Evolutionary conservation across 1,139 yeast genomes (phyloP), one percentile per base, ranked within the genome.

Genomic region (Pichia inconspicua): DNA sequence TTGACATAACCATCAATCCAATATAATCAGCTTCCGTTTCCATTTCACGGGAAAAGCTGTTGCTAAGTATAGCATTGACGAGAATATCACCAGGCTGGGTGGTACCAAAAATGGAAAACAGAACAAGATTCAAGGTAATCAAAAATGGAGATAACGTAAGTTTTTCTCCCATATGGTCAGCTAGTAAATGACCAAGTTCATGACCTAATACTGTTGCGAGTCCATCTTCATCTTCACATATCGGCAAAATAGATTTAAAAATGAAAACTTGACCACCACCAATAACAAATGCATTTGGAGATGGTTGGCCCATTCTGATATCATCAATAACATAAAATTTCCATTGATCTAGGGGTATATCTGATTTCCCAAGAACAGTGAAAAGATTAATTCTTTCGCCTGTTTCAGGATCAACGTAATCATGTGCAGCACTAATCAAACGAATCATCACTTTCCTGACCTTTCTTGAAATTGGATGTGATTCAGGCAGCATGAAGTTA

Each of bases 241-340:
- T 78, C 1, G 88, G 85, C 47, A 92, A 65, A 46, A 94, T 87
- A 19, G 87, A 80, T 44, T 84, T 74, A 60, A 87, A 87, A 19
- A 92, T 88, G 66, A 92, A 92, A 41, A 94, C 95, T 66, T 90
- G 90, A 12, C 98, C 98, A 51, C 94, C 92, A 25, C 97, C 97
- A 46, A 92, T 71, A 28, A 92, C 96, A 66, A 94, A 92, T 2
- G 98, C 98, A 66, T 92, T 92, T 2, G 98, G 97, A 4, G 96
- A 86, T 31, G 58, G 60, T 14, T 47, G 42, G 3, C 55, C 49
- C 46, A 54, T 57, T 17, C 72, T 67, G 7, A 83, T 81, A 57
- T 84, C 86, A 54, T 82, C 75, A 42, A 92, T 79, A 28, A 94
- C 86, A 65, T 88, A 89, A 37, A 92, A 79, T 55, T 78, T 71